Evolutionary conservation across 2,329 filamentous ascomycete genomes (phyloP), one percentile per base, ranked within the genome.

Genomic region (Diaporthe citriasiana): DNA sequence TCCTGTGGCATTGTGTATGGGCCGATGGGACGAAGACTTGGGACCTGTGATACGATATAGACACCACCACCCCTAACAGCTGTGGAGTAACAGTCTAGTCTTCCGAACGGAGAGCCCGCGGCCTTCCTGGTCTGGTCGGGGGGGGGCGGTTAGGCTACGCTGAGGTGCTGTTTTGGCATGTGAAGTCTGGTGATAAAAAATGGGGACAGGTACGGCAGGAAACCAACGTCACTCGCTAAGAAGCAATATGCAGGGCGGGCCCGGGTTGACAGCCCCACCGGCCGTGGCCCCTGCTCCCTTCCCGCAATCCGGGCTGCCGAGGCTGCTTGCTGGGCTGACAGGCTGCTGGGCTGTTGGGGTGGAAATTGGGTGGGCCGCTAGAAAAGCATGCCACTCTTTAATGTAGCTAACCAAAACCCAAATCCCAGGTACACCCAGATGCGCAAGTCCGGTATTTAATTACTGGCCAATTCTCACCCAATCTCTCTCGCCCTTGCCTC

Each of bases 1-100:
- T 95, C 92, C 82, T 91, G 89, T 17, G 90, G 85, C 89, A 91
- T 91, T n/a, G 45, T 81, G 72, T 35, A 50, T 47, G 33, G 17
- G 66, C 35, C 57, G 17, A 59, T 35, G 35, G 13, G 3, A 42
- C 5, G 19, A 22, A 47, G 13, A 27, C 30, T 9, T 27, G 53
- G 40, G 13, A 25, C 71, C 65, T 57, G 27, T n/a, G 38, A 66
- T 42, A 42, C 63, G 69, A 25, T 25, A n/a, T 66, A 55, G 50
- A 27, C 42, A 30, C 35, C 13, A 15, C 57, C 12, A 13, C 50
- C 35, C 38, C 38, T 25, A 45, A 45, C 27, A 35, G 45, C 27
- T 25, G n/a, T 70, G 63, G 19, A 33, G 35, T 70, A 66, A 30
- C 65, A 53, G 40, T 68, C 19, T 68, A 25, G 33, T 40, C 30